Conservation (phyloP, 345 rosid genomes). For the Corchorus olitorius region DNA sequence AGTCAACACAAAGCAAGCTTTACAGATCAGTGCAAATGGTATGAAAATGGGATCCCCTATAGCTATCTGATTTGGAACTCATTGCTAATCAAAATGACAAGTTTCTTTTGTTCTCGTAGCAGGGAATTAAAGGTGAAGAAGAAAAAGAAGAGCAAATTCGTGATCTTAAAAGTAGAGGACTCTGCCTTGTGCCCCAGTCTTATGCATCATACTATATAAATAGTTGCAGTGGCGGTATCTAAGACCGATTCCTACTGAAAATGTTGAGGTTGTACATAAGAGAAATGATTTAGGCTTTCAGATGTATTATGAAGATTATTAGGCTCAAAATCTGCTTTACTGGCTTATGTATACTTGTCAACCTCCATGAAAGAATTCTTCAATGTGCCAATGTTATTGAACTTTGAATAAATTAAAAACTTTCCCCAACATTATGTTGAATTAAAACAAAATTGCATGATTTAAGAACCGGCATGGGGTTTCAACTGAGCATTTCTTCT, state of each 20-base stretch:
- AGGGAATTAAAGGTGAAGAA: constrained; percentile 25
- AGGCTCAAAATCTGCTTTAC: background rate
- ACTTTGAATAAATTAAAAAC: background rate
- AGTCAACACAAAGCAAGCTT: constrained; percentile 24
- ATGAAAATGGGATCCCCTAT: background rate
- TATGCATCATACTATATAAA: constrained; percentile 30
- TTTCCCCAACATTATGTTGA: no score
- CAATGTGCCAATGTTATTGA: background rate
- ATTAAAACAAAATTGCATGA: no score
- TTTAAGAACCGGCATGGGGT: no score
- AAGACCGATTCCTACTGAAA: background rate
- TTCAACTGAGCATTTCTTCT: no score
- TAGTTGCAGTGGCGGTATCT: background rate
- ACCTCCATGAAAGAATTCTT: constrained; percentile 4
- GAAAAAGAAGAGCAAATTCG: constrained; percentile 22
- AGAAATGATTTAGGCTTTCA: background rate
- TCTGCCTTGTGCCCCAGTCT: constrained; percentile 41
- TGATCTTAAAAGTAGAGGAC: constrained; percentile 39
- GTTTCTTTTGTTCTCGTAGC: background rate
- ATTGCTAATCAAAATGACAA: background rate
- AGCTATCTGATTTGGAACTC: background rate
- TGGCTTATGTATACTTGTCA: background rate
- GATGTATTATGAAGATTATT: background rate
- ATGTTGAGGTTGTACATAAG: background rate
- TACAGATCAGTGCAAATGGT: constrained; percentile 13